These are phyloP conservation scores for Chaetomium olivaceum DNA, from an alignment of 2,329 filamentous ascomycete species.

Conservation along the genomic window DNA sequence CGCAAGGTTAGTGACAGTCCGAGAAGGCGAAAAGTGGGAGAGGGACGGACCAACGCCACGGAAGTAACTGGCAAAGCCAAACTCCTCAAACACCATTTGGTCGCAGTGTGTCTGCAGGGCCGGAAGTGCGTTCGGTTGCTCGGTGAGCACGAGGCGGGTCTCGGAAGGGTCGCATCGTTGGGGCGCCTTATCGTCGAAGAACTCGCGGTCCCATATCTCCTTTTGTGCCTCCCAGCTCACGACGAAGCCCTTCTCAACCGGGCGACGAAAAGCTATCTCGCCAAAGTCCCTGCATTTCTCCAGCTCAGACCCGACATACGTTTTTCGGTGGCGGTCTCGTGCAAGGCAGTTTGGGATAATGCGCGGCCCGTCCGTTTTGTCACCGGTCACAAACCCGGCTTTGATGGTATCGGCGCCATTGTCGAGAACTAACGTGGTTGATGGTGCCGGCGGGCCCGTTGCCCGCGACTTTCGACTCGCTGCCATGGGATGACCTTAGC, in stretches of 20 bases:
- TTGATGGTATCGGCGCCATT: slow-evolving; percentile 93
- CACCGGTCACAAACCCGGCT: slow-evolving; percentile 68
- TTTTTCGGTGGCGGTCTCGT: slow-evolving; percentile 74
- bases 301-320: slow-evolving; percentile 78
- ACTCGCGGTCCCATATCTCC: slow-evolving; percentile 90
- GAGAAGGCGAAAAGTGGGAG: neutral
- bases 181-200: slow-evolving; percentile 70
- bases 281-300: slow-evolving; percentile 83
- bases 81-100: slow-evolving; percentile 97
- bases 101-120: slow-evolving; percentile 86
- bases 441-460: slow-evolving; percentile 53
- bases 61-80: slow-evolving; percentile 85
- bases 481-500: slow-evolving; percentile 21
- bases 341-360: slow-evolving; percentile 87
- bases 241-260: slow-evolving; percentile 90
- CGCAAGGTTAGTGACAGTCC: slow-evolving; percentile 12
- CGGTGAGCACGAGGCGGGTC: slow-evolving; percentile 81
- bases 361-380: slow-evolving; percentile 56
- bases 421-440: slow-evolving; percentile 80
- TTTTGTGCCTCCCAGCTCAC: slow-evolving; percentile 97
- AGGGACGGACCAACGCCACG: slow-evolving; percentile 62
- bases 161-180: slow-evolving; percentile 73
- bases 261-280: slow-evolving; percentile 81
- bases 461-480: slow-evolving; percentile 51
- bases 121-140: slow-evolving; percentile 80